Base-by-base conservation (phyloP, 495 filamentous ascomycete species). In the Hypoxylon intermedium region DNA sequence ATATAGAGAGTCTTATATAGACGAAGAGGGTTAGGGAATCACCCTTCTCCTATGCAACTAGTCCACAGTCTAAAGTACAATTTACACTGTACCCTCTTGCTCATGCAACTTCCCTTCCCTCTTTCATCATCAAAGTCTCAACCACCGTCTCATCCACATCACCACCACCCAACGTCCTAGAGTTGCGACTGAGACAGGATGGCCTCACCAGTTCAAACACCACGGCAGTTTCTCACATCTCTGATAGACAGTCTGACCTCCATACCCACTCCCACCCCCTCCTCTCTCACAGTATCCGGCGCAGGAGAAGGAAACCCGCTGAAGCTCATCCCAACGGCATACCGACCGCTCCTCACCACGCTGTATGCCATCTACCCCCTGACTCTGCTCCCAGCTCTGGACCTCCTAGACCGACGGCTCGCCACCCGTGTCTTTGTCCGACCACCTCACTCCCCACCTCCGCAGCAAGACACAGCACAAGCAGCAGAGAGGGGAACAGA, bases 381-480 rank as follows among this genome's bases (percentile, higher is more conserved):
- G 0, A 76, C 80, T 41, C 69, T 87, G 1, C 83, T 96, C 0
- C 88, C 89, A 2, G 90, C 91, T 0, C 80, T 97, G 1, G 91
- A 96, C 65, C 79, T 96, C 1, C 79, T 97, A 3, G 92, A 97
- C 67, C 80, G 92, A 7, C 71, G 79, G 5, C 77, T 91, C 0
- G 86, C 94, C 11, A 85, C 75, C 18, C 70, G 70, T 15, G 38
- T 76, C 2, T 19, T 60, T 20, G 23, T 71, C 9, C 36, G 74
- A 72, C 0, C 67, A 80, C 23, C 18, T 28, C 19, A 34, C 70
- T 5, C 30, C 43, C 33, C 13, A 21, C 24, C 24, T 26, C n/a
- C 11, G n/a, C 34, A 15, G 34, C 12, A 15, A 37, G 34, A 37
- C 34, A 26, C 24, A 26, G 12, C 34, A 13, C 34, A 37, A n/a